Base-by-base conservation (phyloP, 129 eudicot species). In the Rutidosis leptorrhynchoides region DNA sequence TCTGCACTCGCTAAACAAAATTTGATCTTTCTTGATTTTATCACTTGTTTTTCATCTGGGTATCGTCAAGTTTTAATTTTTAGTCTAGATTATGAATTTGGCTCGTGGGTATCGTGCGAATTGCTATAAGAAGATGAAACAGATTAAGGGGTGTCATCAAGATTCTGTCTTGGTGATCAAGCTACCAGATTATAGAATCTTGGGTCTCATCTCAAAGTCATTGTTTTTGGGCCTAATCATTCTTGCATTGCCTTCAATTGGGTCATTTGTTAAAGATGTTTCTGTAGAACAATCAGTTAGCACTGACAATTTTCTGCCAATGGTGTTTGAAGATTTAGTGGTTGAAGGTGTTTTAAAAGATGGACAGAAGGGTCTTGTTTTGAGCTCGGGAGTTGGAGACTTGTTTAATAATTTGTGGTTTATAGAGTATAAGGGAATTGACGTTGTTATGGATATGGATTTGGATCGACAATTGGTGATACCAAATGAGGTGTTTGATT, bases 1-100 rank as follows among this genome's bases (percentile, higher is more conserved):
- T 84, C 58, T 84, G 86, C 78, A 74, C 84, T 58, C 84, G 87
- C 77, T 87, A 87, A 68, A 28, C 24, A n/a, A 30, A 43, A 4
- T 59, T 61, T 20, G n/a, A 32, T 3, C 48, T 61, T 68, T 33
- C 33, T 35, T 26, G n/a, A 22, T 53, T 12, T 6, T 5, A 35
- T 9, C n/a, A 8, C 19, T 17, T 32, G 15, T 78, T 60, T 67
- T 25, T 15, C 26, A 16, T 67, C 68, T 65, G 64, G 78, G 70
- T 68, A 1, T 32, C 6, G 15, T 11, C 27, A 1, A 53, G 14
- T 51, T 33, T 25, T 16, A 30, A 52, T 15, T 48, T 35, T 35
- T 35, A 35, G 8, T 35, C 42, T 65, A n/a, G 5, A 62, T 70
- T n/a, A 77, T 77, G 82, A 72, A 64, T 68, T 79, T 77, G 73